Evolutionary conservation across 2,329 filamentous ascomycete species (phyloP).

Genomic region (Endoconidiophora polonica): DNA sequence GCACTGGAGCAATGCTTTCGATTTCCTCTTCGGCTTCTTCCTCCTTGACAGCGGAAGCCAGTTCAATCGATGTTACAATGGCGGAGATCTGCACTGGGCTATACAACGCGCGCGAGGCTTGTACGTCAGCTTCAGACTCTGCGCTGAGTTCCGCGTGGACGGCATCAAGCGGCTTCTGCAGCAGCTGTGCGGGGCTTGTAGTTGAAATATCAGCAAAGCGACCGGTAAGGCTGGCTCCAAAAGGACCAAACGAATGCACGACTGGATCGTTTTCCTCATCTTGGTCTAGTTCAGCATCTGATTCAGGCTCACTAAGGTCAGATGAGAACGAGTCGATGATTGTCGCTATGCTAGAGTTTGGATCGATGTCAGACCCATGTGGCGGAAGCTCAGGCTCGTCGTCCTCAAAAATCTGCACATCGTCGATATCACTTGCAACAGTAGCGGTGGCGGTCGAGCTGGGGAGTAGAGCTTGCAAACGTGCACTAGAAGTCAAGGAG

Average conservation of each 20-base stretch:
- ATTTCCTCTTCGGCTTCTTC: background rate
- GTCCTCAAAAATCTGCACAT: conserved; percentile 58
- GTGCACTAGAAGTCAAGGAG: conserved; percentile 26
- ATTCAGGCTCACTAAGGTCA: conserved; percentile 38
- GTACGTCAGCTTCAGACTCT: background rate
- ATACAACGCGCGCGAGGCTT: background rate
- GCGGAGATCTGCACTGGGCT: background rate
- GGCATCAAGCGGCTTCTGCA: background rate
- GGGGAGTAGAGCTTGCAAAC: conserved; percentile 29
- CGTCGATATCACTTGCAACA: conserved; percentile 16
- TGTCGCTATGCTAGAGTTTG: conserved; percentile 26
- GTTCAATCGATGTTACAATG: background rate
- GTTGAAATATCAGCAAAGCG: conserved; percentile 59
- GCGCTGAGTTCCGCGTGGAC: conserved; percentile 1
- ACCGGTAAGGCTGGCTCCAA: conserved; percentile 68
- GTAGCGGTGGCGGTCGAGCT: conserved; percentile 12
- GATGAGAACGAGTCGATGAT: conserved; percentile 35
- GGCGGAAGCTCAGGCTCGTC: conserved; percentile 32
- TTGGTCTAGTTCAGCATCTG: conserved; percentile 52
- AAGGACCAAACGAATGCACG: conserved; percentile 81
- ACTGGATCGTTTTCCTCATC: conserved; percentile 93
- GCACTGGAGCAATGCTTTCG: conserved; percentile 5
- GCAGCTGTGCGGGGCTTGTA: conserved; percentile 20
- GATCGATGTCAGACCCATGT: conserved; percentile 15
- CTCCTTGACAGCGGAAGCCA: background rate